Base-by-base conservation (phyloP, 306 rosid species). In the Elaeagnus macrophylla region DNA sequence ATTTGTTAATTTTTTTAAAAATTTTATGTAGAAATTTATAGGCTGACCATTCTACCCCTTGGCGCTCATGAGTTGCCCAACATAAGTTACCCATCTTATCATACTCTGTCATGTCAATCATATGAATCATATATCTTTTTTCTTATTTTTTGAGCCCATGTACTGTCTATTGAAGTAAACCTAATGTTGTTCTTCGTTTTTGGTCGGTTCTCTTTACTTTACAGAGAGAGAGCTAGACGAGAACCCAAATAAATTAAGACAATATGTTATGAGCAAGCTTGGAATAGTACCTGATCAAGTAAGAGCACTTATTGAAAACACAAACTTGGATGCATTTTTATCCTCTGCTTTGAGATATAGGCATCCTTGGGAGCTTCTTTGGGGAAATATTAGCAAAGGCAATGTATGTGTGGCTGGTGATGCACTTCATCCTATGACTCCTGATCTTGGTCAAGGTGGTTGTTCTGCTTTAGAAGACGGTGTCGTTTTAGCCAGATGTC, bases 371-470 rank as follows among this genome's bases (percentile, higher is more conserved):
- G 93, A 88, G 45, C 60, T 84, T 0, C 5, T 88, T 7, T 74
- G 65, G 51, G 84, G 91, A 49, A 76, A 70, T 16, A 76, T 82
- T 12, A 79, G 72, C 41, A 82, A 85, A 76, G 79, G 76, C 40
- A 80, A 77, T 10, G 88, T 78, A 4, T 84, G 88, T 68, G 78
- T 85, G 9, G 93, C 62, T 7, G 97, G 97, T 13, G 97, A 88
- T 44, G 97, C 95, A 3, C 62, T 88, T 36, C 97, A 88, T 42
- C 93, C 97, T 0, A 80, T 78, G 88, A 80, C 91, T 25, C 88
- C 95, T 13, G 91, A 88, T 39, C 12, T 84, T 16, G 91, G 86
- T 5, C 96, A 88, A 53, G 97, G 97, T 2, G 95, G 91, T 1
- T 78, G 91, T 36, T 14, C 75, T 57, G 91, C 95, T 5, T 60